These are phyloP conservation scores for Triadica sebifera DNA, from an alignment of 345 rosid species.

Conservation along the genomic window DNA sequence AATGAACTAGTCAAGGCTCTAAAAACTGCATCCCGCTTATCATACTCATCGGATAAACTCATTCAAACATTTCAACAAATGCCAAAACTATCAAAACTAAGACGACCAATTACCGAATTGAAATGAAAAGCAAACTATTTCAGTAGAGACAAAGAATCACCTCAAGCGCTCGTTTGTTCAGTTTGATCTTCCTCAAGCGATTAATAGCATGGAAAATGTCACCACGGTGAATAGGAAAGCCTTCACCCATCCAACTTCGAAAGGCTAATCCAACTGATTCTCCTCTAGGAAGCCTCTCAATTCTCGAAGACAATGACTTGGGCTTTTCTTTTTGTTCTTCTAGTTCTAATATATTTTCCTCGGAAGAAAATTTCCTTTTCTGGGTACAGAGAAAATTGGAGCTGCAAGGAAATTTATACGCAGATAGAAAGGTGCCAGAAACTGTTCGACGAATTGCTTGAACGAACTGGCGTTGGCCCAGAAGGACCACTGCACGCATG, in stretches of 20 bases:
- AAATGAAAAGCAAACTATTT: neutral
- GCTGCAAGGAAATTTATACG: constrained; percentile 4
- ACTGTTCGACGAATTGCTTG: constrained; percentile 57
- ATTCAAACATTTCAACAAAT: constrained; percentile 8
- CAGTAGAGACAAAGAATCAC: constrained; percentile 20
- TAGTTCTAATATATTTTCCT: constrained; percentile 5
- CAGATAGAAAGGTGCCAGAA: constrained; percentile 13
- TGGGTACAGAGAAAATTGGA: constrained; percentile 40
- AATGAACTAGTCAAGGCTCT: too few species aligned
- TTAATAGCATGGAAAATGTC: constrained; percentile 76
- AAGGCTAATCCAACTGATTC: constrained; percentile 69
- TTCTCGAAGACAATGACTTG: constrained; percentile 65
- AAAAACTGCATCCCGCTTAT: too few species aligned
- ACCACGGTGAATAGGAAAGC: constrained; percentile 70
- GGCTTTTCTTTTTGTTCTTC: constrained; percentile 30
- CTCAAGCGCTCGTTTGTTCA: constrained; percentile 77
- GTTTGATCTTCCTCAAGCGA: constrained; percentile 66
- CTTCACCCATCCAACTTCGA: constrained; percentile 87
- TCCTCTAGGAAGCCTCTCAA: constrained; percentile 62
- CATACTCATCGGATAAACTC: neutral
- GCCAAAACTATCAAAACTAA: neutral
- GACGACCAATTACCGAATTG: neutral
- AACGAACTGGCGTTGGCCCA: constrained; percentile 36
- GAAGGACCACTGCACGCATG: constrained; percentile 33
- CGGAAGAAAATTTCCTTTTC: constrained; percentile 3